These are phyloP conservation scores for Ogataea pini DNA, from an alignment of 805 yeast species.

Conservation along the genomic window DNA sequence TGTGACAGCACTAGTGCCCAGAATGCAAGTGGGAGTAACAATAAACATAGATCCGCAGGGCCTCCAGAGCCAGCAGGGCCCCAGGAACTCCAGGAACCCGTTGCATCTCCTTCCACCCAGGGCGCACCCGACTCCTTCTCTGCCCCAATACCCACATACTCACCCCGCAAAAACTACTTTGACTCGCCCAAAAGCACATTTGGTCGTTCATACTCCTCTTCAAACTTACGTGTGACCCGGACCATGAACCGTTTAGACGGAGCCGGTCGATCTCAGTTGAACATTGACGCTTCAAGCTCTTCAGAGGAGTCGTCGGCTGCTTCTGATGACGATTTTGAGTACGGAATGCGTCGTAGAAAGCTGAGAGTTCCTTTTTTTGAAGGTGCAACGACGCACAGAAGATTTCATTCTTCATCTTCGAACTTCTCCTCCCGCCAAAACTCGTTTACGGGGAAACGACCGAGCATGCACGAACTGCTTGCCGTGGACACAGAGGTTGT, in stretches of 20 bases:
- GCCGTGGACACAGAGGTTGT: slow-evolving; percentile 15
- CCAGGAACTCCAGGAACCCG: too few relatives aligned
- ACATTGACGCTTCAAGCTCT: slow-evolving; percentile 15
- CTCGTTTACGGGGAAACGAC: slow-evolving; percentile 19
- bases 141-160: background rate
- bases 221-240: slow-evolving; percentile 24
- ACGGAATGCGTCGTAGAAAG: slow-evolving; percentile 3
- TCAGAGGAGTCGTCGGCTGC: slow-evolving; percentile 7
- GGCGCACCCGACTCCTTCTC: too few relatives aligned
- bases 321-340: slow-evolving; percentile 17
- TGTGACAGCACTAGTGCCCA: too few relatives aligned
- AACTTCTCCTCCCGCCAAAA: slow-evolving; percentile 21
- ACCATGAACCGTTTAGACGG: slow-evolving; percentile 11
- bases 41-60: too few relatives aligned
- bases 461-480: slow-evolving; percentile 17
- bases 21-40: too few relatives aligned
- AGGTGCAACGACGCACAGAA: slow-evolving; percentile 5
- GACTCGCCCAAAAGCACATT: slow-evolving; percentile 25
- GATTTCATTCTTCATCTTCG: slow-evolving; percentile 18
- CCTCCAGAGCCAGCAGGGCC: too few relatives aligned
- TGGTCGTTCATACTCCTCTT: slow-evolving; percentile 22
- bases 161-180: slow-evolving; percentile 16
- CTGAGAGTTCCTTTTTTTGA: background rate
- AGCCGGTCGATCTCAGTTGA: slow-evolving; percentile 2
- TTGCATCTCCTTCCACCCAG: too few relatives aligned